phyloP scores from a whole-genome alignment of 306 rosid species.

The Delonix regia region DNA sequence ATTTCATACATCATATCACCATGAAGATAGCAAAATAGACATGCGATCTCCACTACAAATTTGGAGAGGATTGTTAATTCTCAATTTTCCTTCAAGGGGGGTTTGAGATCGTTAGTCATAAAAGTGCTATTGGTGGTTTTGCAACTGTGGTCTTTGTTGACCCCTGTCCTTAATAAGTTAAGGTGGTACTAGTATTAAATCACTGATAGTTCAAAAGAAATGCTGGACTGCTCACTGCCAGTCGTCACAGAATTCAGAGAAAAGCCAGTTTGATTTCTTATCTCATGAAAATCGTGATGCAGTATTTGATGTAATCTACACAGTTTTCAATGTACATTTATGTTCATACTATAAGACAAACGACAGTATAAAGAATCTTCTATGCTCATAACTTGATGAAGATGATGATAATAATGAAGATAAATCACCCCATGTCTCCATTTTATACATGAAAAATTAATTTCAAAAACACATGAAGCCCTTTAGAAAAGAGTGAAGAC shows the following conservation, averaged over 20 bases:
- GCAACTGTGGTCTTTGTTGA: not conserved
- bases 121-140: not conserved
- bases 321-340: not conserved
- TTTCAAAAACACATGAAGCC: not conserved
- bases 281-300: not conserved
- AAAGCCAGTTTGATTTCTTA: not conserved
- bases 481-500: not conserved
- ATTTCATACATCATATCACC: not conserved
- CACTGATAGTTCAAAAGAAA: not conserved
- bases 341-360: not conserved
- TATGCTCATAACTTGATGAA: not conserved
- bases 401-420: not conserved
- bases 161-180: not conserved
- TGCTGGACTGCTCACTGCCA: not conserved
- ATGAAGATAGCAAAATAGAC: not conserved
- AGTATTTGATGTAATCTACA: not conserved
- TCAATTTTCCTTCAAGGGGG: not conserved
- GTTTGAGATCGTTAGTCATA: not conserved
- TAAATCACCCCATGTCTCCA: not conserved
- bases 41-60: not conserved
- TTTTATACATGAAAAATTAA: not conserved
- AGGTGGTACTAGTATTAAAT: not conserved
- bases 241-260: not conserved
- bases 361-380: not conserved
- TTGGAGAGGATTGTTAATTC: not conserved